Evolutionary conservation across 306 rosid species (phyloP).

Genomic region (Malus asiatica): DNA sequence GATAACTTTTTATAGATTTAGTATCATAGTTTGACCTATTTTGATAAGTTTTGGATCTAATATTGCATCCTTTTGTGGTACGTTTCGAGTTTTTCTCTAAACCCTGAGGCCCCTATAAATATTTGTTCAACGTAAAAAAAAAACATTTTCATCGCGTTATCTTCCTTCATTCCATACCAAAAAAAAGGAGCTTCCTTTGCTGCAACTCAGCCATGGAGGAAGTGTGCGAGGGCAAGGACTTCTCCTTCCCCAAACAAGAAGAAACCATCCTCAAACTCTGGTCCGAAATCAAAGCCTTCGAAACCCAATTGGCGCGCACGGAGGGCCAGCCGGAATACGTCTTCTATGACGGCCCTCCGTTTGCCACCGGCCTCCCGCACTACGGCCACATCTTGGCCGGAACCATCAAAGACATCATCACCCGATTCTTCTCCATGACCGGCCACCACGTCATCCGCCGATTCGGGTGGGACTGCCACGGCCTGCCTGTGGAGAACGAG

Average conservation of each 20-base stretch:
- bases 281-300: conserved; percentile 70
- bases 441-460: conserved; percentile 96
- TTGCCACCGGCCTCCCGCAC: conserved; percentile 98
- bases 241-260: conserved; percentile 70
- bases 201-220: conserved; percentile 47
- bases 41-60: background rate
- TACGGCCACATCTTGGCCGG: conserved; percentile 97
- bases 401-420: conserved; percentile 88
- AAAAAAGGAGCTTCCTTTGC: too few relatives aligned
- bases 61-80: background rate
- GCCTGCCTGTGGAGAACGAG: conserved; percentile 88
- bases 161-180: too few relatives aligned
- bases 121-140: too few relatives aligned
- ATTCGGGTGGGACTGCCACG: conserved; percentile 98
- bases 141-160: too few relatives aligned
- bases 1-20: too few relatives aligned
- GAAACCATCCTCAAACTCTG: conserved; percentile 59
- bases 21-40: too few relatives aligned
- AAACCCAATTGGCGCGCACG: conserved; percentile 60
- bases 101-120: background rate
- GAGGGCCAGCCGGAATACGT: conserved; percentile 61
- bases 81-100: background rate
- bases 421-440: conserved; percentile 77
- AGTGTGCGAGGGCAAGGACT: conserved; percentile 81
- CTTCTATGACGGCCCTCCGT: conserved; percentile 95